A percentile compares a stretch with the other conserved stretches of the same genome.
Evolutionary conservation across 2,329 filamentous ascomycete genomes (phyloP).

Genomic region (Parastagonospora nodorum): DNA sequence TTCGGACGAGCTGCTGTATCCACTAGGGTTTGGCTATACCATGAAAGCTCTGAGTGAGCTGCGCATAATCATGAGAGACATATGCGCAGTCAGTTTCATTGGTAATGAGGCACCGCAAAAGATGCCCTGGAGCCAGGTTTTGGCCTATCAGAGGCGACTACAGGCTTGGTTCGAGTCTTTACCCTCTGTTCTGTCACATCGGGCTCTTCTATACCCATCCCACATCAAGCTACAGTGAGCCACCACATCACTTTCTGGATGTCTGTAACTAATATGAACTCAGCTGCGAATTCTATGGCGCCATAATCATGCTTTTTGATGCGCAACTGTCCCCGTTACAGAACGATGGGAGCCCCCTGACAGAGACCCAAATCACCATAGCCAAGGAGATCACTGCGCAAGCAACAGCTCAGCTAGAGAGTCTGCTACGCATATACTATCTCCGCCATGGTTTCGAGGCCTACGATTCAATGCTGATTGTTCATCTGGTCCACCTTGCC

Average conservation of each 20-base stretch:
- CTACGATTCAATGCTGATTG: constrained; percentile 3
- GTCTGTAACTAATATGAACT: not conserved
- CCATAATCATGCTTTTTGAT: constrained; percentile 4
- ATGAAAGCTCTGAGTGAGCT: constrained; percentile 14
- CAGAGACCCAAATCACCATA: not conserved
- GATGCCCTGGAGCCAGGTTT: constrained; percentile 8
- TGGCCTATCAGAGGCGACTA: constrained; percentile 6
- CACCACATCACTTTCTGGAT: not conserved
- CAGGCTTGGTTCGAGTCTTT: constrained; percentile 11
- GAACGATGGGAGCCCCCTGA: not conserved
- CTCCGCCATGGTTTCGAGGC: constrained; percentile 12
- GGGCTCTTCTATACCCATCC: constrained; percentile 8
- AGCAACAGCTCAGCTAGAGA: constrained; percentile 6
- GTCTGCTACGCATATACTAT: constrained; percentile 11
- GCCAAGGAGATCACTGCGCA: not conserved
- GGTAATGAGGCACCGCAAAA: not conserved
- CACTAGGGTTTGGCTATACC: constrained; percentile 4
- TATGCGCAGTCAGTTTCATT: constrained; percentile 5
- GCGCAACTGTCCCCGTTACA: constrained; percentile 1
- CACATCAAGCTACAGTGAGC: constrained; percentile 19
- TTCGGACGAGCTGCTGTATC: not conserved
- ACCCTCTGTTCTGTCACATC: constrained; percentile 4
- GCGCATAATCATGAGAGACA: constrained; percentile 13
- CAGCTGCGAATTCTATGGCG: constrained; percentile 3
- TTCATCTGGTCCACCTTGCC: constrained; percentile 13